Percentiles rank a stretch among this genome's conserved stretches.
Conservation (phyloP, 257 asterid species). For the Solanum stenotomum region DNA sequence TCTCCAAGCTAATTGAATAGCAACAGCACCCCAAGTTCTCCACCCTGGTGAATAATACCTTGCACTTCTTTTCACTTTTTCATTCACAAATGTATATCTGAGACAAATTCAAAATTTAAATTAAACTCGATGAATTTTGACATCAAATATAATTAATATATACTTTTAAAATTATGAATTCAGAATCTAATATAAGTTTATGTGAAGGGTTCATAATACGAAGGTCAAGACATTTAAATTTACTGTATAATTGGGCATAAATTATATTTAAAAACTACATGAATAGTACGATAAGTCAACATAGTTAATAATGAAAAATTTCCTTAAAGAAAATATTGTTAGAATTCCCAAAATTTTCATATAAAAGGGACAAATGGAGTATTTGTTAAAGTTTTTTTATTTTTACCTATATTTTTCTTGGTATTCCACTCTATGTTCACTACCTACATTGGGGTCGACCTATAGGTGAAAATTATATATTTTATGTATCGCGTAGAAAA, state of each 20-base stretch:
- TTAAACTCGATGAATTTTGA: background rate
- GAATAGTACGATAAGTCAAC: background rate
- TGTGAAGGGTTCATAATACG: background rate
- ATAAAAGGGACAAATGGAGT: background rate
- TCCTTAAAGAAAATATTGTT: background rate
- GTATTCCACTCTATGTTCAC: background rate
- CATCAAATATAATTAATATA: background rate
- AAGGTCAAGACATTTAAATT: background rate
- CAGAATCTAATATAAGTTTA: background rate
- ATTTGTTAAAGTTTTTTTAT: background rate
- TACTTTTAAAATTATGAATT: background rate
- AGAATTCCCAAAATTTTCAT: background rate
- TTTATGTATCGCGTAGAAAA: background rate
- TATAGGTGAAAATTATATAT: background rate
- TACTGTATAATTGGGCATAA: background rate
- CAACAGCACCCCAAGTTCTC: slow-evolving; percentile 38
- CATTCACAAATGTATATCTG: slow-evolving; percentile 16
- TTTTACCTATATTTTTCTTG: background rate
- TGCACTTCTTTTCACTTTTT: slow-evolving; percentile 16
- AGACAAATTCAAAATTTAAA: background rate
- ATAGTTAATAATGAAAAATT: background rate
- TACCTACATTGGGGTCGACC: background rate
- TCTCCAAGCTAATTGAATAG: slow-evolving; percentile 31
- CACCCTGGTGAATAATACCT: slow-evolving; percentile 32
- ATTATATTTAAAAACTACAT: background rate